These are phyloP conservation scores for Heliamphora pulchella DNA, from an alignment of 179 eudicot genomes.

Conservation along the genomic window DNA sequence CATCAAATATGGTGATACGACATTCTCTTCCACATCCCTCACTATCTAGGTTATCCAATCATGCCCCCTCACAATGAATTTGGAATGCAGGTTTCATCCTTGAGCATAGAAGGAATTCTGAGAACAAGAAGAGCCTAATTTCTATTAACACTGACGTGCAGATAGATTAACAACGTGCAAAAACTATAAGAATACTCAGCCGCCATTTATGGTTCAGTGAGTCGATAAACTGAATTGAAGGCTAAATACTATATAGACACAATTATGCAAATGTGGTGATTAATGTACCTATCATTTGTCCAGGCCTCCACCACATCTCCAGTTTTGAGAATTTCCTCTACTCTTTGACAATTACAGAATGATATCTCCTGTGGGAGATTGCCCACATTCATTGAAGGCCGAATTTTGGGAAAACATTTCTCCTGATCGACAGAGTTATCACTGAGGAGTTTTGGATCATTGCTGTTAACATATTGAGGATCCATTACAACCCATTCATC, in stretches of 20 bases:
- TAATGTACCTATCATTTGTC: conserved; percentile 28
- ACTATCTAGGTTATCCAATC: neutral
- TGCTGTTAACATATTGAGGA: conserved; percentile 10
- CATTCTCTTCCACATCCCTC: neutral
- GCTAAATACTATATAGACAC: neutral
- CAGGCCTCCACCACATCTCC: conserved; percentile 32
- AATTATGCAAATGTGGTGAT: neutral
- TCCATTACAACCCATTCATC: conserved; percentile 28
- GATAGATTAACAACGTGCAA: neutral
- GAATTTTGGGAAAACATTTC: conserved; percentile 23
- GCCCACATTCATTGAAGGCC: conserved; percentile 29
- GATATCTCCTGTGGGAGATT: conserved; percentile 28
- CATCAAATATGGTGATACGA: neutral
- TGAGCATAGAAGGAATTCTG: neutral
- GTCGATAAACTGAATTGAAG: neutral
- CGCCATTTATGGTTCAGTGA: neutral
- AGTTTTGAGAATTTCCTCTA: conserved; percentile 24
- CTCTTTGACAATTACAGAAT: conserved; percentile 14
- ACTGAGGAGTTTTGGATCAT: neutral
- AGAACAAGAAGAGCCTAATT: neutral
- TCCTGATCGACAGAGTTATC: conserved; percentile 13
- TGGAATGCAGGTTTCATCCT: neutral
- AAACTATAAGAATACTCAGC: neutral
- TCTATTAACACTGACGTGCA: neutral
- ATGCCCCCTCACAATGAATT: neutral